phyloP scores from a whole-genome alignment of 1,284 basidiomycete species.

The Apiotrichum sp. region DNA sequence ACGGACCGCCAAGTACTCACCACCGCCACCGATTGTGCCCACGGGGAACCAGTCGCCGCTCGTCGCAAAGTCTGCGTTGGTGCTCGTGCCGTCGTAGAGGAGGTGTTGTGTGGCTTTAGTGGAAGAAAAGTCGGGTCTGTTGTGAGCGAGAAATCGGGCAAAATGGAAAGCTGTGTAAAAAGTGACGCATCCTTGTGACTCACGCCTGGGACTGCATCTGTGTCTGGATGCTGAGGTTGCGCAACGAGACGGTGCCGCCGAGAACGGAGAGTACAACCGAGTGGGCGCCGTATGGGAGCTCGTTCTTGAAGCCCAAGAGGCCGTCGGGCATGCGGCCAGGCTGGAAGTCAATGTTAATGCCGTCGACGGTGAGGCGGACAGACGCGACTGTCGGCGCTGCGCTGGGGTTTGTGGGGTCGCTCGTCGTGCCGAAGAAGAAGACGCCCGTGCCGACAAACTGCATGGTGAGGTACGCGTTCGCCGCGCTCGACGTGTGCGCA shows the following conservation, averaged over 20 bases:
- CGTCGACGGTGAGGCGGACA: background rate
- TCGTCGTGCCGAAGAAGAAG: background rate
- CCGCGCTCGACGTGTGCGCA: background rate
- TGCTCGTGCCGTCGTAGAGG: background rate
- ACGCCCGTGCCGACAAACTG: constrained; percentile 4
- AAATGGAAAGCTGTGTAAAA: too few relatives aligned
- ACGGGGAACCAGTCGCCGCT: background rate
- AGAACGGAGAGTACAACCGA: background rate
- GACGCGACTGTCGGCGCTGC: background rate
- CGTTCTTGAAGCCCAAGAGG: background rate
- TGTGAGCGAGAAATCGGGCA: background rate
- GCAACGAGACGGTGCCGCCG: background rate
- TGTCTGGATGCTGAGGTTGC: background rate
- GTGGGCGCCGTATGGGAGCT: constrained; percentile 1
- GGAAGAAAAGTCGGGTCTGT: background rate
- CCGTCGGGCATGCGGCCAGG: background rate
- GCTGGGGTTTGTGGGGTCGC: background rate
- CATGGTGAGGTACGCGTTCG: background rate
- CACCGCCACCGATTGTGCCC: background rate
- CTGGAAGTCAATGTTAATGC: background rate
- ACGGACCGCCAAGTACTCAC: background rate
- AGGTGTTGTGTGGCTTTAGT: background rate
- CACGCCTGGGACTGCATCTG: constrained; percentile 2
- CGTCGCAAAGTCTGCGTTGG: background rate
- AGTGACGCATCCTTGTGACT: background rate